Conservation (phyloP, 257 asterid genomes). For the Scutellaria barbata region DNA sequence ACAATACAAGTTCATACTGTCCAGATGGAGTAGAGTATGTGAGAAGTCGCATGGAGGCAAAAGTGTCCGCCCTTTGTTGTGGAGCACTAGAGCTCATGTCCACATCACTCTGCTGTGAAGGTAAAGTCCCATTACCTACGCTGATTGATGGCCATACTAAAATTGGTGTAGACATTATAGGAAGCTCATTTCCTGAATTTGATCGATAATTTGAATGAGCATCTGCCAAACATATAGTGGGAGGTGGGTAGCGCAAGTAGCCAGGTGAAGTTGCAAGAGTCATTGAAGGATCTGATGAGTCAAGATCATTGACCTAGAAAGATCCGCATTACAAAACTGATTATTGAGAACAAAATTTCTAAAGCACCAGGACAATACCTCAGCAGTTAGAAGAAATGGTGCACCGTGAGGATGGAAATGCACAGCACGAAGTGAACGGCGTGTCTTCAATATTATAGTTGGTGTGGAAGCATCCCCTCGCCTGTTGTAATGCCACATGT, state of each 20-base stretch:
- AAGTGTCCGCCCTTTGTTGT: conserved; percentile 66
- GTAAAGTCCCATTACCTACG: conserved; percentile 55
- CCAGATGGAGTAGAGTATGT: conserved; percentile 94
- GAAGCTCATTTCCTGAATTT: conserved; percentile 66
- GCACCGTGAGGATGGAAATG: conserved; percentile 98
- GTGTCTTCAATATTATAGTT: conserved; percentile 81
- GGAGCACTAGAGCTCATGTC: conserved; percentile 50
- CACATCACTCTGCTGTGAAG: conserved; percentile 54
- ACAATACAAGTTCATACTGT: conserved; percentile 85
- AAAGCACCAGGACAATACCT: conserved; percentile 63
- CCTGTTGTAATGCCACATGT: conserved; percentile 90
- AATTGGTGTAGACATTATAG: conserved; percentile 76
- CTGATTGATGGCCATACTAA: conserved; percentile 76
- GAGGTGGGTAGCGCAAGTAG: conserved; percentile 89
- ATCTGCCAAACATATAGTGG: conserved; percentile 86
- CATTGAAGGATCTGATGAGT: conserved; percentile 94
- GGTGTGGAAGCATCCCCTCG: conserved; percentile 88
- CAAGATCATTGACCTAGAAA: conserved; percentile 81
- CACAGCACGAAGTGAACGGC: conserved; percentile 98
- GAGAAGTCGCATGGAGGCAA: conserved; percentile 78
- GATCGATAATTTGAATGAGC: conserved; percentile 66
- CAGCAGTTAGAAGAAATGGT: conserved; percentile 95
- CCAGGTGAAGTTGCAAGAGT: conserved; percentile 88
- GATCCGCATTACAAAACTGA: conserved; percentile 22
- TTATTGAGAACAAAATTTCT: conserved; percentile 4